Evolutionary conservation across 139 green algal genomes (phyloP), one percentile per base, ranked within the genome.

Genomic region (Zygnema cylindricum): DNA sequence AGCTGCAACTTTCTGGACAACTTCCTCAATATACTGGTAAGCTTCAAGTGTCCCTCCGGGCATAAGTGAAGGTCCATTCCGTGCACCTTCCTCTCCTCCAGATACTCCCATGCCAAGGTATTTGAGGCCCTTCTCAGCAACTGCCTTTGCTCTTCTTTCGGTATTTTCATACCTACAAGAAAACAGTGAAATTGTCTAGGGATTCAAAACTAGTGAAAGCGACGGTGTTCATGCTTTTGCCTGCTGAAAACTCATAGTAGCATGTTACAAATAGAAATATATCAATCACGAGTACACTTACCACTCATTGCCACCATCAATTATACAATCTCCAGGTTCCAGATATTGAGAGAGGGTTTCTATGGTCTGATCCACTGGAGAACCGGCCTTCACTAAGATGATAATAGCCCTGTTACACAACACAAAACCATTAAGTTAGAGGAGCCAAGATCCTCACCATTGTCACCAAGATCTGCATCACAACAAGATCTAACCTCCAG

Each of bases 51-150:
- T 94, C 87, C 98, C 97, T n/a, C 98, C 98, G 11, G 98, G 98
- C 98, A 99, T 99, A 92, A 99, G 94, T 16, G 97, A 96, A 16
- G 85, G 76, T 21, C 95, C 98, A n/a, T 95, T 95, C 49, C 98
- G 93, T 3, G 98, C 98, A 75, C 98, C 98, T 93, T 99, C 97
- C 94, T 99, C 98, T 23, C 98, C 98, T 43, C 98, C 98, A 11
- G 94, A 98, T 23, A 99, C 97, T 41, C 98, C 98, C 98, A 99
- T 99, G 86, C 97, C 98, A 82, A 99, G 93, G 93, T 98, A 98
- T 55, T 96, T 91, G 55, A 99, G 90, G 63, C 96, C 96, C 93
- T 97, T 97, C 43, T 94, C 92, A 38, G 92, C 93, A 49, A 97
- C 95, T 90, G 93, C 91, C 23, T 89, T 91, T 89, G 94, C 89